Evolutionary conservation across 192 early-diverging fungal genomes (phyloP).

Genomic region (Spinellus fusiger): DNA sequence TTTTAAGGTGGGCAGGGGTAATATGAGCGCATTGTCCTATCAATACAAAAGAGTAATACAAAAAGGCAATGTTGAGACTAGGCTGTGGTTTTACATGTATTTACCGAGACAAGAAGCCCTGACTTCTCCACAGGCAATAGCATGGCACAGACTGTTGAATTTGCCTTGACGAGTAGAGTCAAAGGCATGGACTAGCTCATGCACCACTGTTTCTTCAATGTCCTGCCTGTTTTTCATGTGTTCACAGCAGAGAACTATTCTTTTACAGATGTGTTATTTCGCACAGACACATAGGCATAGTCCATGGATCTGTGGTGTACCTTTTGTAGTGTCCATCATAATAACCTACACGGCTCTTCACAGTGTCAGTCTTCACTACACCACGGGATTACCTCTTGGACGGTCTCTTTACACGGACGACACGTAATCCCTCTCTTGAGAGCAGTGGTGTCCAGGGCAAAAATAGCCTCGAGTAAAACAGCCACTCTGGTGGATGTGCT

Average conservation of each 20-base stretch:
- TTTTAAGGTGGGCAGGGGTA: constrained; percentile 6
- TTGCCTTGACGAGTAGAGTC: constrained; percentile 24
- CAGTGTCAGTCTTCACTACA: neutral
- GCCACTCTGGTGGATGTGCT: constrained; percentile 11
- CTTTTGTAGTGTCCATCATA: constrained; percentile 30
- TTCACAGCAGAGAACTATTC: constrained; percentile 32
- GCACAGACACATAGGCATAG: neutral
- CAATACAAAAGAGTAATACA: too few relatives aligned
- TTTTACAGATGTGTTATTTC: neutral
- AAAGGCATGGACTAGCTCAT: constrained; percentile 35
- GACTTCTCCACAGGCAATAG: constrained; percentile 32
- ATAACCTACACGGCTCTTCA: constrained; percentile 24
- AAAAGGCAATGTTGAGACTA: too few relatives aligned
- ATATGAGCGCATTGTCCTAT: constrained; percentile 27
- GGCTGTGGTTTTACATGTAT: too few relatives aligned
- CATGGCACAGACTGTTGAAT: constrained; percentile 25
- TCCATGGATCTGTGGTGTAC: neutral
- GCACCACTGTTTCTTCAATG: constrained; percentile 27
- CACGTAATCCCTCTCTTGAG: constrained; percentile 29
- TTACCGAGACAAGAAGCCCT: constrained; percentile 26
- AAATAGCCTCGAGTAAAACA: constrained; percentile 16
- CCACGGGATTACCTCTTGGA: constrained; percentile 13
- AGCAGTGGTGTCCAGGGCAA: constrained; percentile 16
- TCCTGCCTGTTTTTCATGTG: constrained; percentile 22
- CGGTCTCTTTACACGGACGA: constrained; percentile 24